phyloP scores from a whole-genome alignment of 371 early-diverging fungal genomes.

The Nematocida ausubeli region DNA sequence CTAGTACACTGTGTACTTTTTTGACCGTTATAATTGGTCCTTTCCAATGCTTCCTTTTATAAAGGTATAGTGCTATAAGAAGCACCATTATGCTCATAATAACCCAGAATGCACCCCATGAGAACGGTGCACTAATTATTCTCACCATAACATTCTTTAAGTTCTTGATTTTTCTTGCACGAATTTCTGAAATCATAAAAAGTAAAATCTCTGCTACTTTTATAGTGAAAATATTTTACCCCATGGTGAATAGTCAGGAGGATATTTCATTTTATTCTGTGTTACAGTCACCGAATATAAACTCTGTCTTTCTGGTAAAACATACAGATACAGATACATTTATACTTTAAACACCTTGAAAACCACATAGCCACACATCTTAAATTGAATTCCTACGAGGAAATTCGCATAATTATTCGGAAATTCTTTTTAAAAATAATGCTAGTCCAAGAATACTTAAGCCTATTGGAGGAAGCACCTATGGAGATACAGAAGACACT shows the following conservation, averaged over 20 bases:
- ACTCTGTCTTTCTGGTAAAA: background rate
- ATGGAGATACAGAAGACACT: background rate
- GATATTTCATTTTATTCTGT: conserved; percentile 35
- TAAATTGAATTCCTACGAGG: too few species aligned
- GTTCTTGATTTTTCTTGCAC: too few species aligned
- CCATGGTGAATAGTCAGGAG: conserved; percentile 46
- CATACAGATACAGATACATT: conserved; percentile 14
- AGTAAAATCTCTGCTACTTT: background rate
- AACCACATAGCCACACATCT: too few species aligned
- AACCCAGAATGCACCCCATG: too few species aligned
- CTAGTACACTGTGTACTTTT: too few species aligned
- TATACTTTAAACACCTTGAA: conserved; percentile 26
- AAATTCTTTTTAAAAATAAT: conserved; percentile 30
- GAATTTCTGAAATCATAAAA: background rate
- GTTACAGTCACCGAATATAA: conserved; percentile 41
- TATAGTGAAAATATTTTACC: conserved; percentile 32
- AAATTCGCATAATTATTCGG: background rate
- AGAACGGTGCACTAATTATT: too few species aligned
- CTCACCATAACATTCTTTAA: too few species aligned
- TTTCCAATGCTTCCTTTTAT: background rate
- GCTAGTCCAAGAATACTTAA: conserved; percentile 45
- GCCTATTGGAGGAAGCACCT: conserved; percentile 27
- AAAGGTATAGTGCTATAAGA: background rate
- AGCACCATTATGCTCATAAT: too few species aligned
- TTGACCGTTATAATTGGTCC: too few species aligned